Evolutionary conservation across 2,329 filamentous ascomycete species (phyloP).

Genomic region (Scedosporium aurantiacum): DNA sequence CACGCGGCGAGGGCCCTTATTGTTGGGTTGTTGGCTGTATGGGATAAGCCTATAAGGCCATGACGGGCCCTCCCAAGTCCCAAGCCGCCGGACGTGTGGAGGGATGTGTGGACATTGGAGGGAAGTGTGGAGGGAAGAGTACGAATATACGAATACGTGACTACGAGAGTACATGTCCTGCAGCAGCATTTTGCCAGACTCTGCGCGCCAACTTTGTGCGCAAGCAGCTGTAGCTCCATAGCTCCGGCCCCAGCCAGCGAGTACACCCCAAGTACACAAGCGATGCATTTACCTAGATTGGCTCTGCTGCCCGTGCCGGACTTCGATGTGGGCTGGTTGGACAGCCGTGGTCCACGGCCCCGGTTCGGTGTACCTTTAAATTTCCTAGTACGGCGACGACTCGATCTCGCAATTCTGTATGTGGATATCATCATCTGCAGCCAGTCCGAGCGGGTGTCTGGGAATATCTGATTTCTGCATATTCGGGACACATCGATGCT

Average conservation of each 20-base stretch:
- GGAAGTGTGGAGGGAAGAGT: not conserved
- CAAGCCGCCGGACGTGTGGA: not conserved
- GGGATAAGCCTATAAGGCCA: not conserved
- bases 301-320: not conserved
- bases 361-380: not conserved
- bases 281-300: not conserved
- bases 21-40: not conserved
- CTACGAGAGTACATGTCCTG: not conserved
- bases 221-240: not conserved
- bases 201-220: not conserved
- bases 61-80: not conserved
- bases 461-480: not conserved
- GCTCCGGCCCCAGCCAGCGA: not conserved
- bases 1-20: not conserved
- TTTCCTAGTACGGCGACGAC: not conserved
- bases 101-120: not conserved
- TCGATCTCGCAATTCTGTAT: constrained; percentile 1
- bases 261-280: not conserved
- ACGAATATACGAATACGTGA: not conserved
- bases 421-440: not conserved
- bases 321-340: not conserved
- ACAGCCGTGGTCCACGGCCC: not conserved
- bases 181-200: not conserved
- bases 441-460: not conserved
- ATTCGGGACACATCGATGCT: not conserved